Evolutionary conservation across 805 yeast species (phyloP), one percentile per base, ranked within the genome.

Genomic region (Cyberlindnera galapagoensis): DNA sequence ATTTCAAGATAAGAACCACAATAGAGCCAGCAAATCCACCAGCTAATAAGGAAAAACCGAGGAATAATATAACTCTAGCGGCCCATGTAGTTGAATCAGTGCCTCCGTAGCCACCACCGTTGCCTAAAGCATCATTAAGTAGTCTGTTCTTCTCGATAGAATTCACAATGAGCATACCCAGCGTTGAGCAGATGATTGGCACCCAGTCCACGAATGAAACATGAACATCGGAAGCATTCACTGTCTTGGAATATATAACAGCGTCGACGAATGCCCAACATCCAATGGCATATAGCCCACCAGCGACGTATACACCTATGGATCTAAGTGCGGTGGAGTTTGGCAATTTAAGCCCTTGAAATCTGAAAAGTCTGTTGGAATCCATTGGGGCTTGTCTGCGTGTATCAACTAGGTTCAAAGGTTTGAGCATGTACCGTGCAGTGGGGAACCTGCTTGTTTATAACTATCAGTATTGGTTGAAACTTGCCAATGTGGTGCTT

Each of bases 121-220:
- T 40, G 9, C 55, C 52, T 5, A 52, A 28, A 7, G 56, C 53
- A 33, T 56, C 59, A 28, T 62, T 64, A 21, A 65, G 38, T 24
- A 65, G 44, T 31, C 62, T 54, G 28, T 51, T 60, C 44, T 65
- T 66, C 33, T 66, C 76, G 47, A 60, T 62, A 0, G 69, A 60
- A 38, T 61, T 66, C n/a, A 69, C 65, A 27, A 87, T 78, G 26
- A 88, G 62, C 85, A 88, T 88, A 2, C 98, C 98, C 21, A 87
- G 56, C 0, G 94, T 75, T 6, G 94, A 79, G 45, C 96, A 82
- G 18, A 90, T 70, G 43, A 83, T 76, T 4, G 98, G 98, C 31
- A 92, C 75, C 98, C 98, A 90, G 60, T 90, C 98, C 24, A 85
- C 80, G 52, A 90, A 84, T 5, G 90, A 77, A 18, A 92, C 85